phyloP scores from a whole-genome alignment of 306 rosid species.

The Coriaria nepalensis region DNA sequence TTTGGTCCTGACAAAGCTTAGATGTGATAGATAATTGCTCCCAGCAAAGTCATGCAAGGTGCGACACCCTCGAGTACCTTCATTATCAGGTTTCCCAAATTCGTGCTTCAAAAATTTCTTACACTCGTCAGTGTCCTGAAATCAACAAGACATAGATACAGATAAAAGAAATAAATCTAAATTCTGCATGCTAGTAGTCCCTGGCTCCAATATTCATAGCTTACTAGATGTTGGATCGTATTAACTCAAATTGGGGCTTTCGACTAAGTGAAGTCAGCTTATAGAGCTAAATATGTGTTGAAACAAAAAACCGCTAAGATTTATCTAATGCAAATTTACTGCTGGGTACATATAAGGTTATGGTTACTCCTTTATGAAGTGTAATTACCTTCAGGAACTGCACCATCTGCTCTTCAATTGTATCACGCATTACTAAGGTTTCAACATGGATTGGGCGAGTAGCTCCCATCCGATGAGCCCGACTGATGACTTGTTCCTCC shows the following conservation, averaged over 20 bases:
- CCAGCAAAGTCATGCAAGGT: slow-evolving; percentile 89
- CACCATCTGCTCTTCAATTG: slow-evolving; percentile 96
- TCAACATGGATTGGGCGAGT: slow-evolving; percentile 84
- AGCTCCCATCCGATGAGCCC: slow-evolving; percentile 99
- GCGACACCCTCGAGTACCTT: slow-evolving; percentile 50
- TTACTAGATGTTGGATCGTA: too few relatives aligned
- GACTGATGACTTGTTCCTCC: slow-evolving; percentile 98
- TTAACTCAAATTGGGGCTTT: too few relatives aligned
- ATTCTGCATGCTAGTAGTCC: too few relatives aligned
- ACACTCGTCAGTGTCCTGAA: slow-evolving; percentile 54
- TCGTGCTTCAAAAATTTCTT: slow-evolving; percentile 44
- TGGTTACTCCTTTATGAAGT: not conserved
- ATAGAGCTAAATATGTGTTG: not conserved
- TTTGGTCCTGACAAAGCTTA: slow-evolving; percentile 51
- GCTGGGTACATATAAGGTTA: not conserved
- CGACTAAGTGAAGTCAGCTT: too few relatives aligned
- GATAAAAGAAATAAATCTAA: too few relatives aligned
- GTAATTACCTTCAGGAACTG: slow-evolving; percentile 51
- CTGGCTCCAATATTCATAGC: too few relatives aligned
- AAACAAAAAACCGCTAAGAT: not conserved
- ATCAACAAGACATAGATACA: slow-evolving; percentile 5
- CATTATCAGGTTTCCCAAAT: slow-evolving; percentile 31
- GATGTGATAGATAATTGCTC: slow-evolving; percentile 56
- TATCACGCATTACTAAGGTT: slow-evolving; percentile 82
- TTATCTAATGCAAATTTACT: slow-evolving; percentile 4